A percentile compares a stretch with the other conserved stretches of the same genome.
Conservation (phyloP, 768 basidiomycete species). For the Tricholoma hemisulphureum region DNA sequence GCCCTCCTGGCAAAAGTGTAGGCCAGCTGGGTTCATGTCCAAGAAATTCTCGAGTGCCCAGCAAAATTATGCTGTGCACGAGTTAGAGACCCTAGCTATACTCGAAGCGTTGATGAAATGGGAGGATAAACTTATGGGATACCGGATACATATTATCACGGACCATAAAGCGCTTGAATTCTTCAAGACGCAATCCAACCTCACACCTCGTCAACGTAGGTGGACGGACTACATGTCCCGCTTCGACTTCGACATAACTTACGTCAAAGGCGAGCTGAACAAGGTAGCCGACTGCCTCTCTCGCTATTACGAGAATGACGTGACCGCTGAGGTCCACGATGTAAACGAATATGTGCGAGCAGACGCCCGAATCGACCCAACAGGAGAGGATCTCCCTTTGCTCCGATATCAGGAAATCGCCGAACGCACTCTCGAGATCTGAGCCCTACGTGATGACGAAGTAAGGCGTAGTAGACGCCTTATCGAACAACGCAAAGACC, state of each 20-base stretch:
- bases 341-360: slow-evolving; percentile 20
- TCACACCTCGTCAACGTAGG: slow-evolving; percentile 19
- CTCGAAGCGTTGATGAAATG: slow-evolving; percentile 25
- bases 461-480: no score
- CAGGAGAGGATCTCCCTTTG: no score
- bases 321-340: slow-evolving; percentile 5
- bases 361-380: slow-evolving; percentile 21
- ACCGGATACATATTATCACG: slow-evolving; percentile 19
- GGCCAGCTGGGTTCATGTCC: slow-evolving; percentile 30
- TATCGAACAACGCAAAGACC: no score
- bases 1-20: slow-evolving; percentile 22
- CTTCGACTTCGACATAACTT: slow-evolving; percentile 27
- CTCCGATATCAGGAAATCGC: slow-evolving; percentile 16
- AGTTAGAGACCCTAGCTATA: slow-evolving; percentile 13
- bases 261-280: slow-evolving; percentile 26
- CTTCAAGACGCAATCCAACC: slow-evolving; percentile 23
- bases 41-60: slow-evolving; percentile 27
- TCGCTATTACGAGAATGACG: slow-evolving; percentile 29
- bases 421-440: slow-evolving; percentile 4
- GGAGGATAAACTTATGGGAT: slow-evolving; percentile 29
- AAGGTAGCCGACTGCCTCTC: slow-evolving; percentile 32
- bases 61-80: slow-evolving; percentile 25
- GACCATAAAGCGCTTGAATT: slow-evolving; percentile 24
- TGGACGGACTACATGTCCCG: slow-evolving; percentile 31
- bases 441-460: no score